Percentiles rank a stretch among this genome's conserved stretches.
phyloP scores from a whole-genome alignment of 345 rosid genomes.

The Euphorbia tirucalli region DNA sequence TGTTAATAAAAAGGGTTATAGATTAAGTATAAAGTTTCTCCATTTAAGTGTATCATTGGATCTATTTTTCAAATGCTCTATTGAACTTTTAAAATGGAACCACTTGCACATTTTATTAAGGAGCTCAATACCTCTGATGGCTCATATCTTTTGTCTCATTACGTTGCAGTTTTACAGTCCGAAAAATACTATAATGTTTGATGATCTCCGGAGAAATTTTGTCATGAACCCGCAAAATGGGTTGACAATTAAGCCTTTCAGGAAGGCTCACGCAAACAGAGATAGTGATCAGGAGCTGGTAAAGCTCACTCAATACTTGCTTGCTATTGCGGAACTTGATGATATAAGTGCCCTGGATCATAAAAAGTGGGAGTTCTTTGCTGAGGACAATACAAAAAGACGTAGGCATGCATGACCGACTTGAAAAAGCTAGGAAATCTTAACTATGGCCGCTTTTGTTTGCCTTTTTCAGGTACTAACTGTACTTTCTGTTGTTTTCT shows the following conservation, averaged over 20 bases:
- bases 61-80: neutral
- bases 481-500: neutral
- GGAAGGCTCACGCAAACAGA: constrained; percentile 84
- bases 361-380: constrained; percentile 62
- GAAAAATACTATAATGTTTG: constrained; percentile 94
- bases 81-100: neutral
- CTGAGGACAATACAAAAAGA: constrained; percentile 61
- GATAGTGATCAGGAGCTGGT: constrained; percentile 83
- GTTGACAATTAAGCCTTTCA: constrained; percentile 71
- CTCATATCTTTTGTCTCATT: neutral
- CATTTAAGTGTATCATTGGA: neutral
- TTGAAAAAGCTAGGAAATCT: constrained; percentile 15
- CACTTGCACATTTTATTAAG: neutral
- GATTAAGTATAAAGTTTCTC: neutral
- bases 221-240: constrained; percentile 98
- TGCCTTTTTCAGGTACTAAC: constrained; percentile 22
- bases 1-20: neutral
- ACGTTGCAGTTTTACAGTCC: constrained; percentile 65
- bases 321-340: constrained; percentile 79
- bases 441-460: constrained; percentile 8
- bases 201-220: constrained; percentile 79
- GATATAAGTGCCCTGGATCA: constrained; percentile 77
- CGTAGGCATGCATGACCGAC: constrained; percentile 54
- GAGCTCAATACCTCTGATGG: constrained; percentile 3
- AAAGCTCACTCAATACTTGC: constrained; percentile 79